These are phyloP conservation scores for Eucalyptus tenuipes DNA, from an alignment of 345 rosid species.

Conservation along the genomic window DNA sequence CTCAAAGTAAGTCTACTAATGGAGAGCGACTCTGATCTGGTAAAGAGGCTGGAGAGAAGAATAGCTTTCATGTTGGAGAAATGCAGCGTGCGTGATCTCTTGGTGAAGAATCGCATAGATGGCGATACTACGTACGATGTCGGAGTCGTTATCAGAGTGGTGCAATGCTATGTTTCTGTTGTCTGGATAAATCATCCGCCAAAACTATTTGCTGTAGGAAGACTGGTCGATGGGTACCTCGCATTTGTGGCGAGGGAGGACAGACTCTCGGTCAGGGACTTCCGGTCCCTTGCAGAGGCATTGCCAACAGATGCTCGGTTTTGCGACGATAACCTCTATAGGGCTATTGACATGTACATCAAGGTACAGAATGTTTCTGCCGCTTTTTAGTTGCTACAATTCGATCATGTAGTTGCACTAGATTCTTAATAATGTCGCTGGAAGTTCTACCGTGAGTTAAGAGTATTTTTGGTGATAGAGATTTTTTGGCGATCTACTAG, in stretches of 20 bases:
- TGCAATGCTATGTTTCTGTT: conserved; percentile 18
- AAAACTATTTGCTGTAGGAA: conserved; percentile 19
- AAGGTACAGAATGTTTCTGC: conserved; percentile 12
- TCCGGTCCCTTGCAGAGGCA: conserved; percentile 21
- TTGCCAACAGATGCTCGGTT: conserved; percentile 23
- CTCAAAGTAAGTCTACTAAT: conserved; percentile 20
- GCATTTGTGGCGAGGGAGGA: conserved; percentile 25
- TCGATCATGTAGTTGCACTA: background rate
- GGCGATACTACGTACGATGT: conserved; percentile 17
- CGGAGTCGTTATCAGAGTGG: conserved; percentile 14
- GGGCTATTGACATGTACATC: conserved; percentile 46
- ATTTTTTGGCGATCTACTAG: background rate
- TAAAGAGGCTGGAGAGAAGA: conserved; percentile 11
- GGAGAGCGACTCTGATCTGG: conserved; percentile 8
- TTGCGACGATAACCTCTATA: conserved; percentile 27
- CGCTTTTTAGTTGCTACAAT: background rate
- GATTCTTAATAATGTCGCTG: background rate
- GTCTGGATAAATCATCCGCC: conserved; percentile 1
- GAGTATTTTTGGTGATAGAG: background rate
- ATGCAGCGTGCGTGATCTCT: conserved; percentile 25
- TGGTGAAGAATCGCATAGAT: conserved; percentile 20
- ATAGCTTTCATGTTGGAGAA: conserved; percentile 26
- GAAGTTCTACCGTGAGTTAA: background rate
- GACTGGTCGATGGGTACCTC: conserved; percentile 35
- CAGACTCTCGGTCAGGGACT: conserved; percentile 12